A percentile compares a stretch with the other conserved stretches of the same genome.
phyloP scores from a whole-genome alignment of 768 basidiomycete species.

The Suillus bovinus region DNA sequence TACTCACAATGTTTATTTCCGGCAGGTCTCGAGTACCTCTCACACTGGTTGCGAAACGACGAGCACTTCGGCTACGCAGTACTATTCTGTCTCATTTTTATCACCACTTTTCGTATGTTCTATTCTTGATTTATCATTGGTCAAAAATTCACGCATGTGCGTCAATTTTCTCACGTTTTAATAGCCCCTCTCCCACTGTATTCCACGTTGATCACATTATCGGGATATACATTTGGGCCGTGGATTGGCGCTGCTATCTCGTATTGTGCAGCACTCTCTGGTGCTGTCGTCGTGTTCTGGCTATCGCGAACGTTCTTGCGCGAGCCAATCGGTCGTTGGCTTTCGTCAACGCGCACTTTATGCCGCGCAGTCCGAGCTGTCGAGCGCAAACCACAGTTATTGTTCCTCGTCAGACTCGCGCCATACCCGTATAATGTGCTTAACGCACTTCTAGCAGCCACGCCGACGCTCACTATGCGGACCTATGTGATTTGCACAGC shows the following conservation, averaged over 20 bases:
- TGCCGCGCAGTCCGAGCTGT: conserved; percentile 84
- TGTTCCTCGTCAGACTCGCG: conserved; percentile 91
- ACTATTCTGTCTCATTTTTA: conserved; percentile 80
- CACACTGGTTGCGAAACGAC: conserved; percentile 74
- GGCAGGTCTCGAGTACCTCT: conserved; percentile 78
- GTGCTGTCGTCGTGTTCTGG: conserved; percentile 82
- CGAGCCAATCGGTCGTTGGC: conserved; percentile 68
- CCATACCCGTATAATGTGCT: conserved; percentile 94
- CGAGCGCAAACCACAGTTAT: conserved; percentile 81
- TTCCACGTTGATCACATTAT: conserved; percentile 89
- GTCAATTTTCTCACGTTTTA: conserved; percentile 14
- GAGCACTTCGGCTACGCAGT: conserved; percentile 73
- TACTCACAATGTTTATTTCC: conserved; percentile 5
- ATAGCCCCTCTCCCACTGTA: conserved; percentile 89
- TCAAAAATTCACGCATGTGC: conserved; percentile 15
- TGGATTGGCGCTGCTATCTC: conserved; percentile 85
- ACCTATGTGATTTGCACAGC: conserved; percentile 83
- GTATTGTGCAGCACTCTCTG: conserved; percentile 81
- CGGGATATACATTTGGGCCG: conserved; percentile 88
- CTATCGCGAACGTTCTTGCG: conserved; percentile 76
- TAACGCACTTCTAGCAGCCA: conserved; percentile 90
- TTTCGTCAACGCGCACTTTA: conserved; percentile 68
- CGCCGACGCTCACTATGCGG: conserved; percentile 74
- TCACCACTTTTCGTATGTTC: conserved; percentile 83
- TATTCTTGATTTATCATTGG: conserved; percentile 7